These are phyloP conservation scores for Hysterium pulicare DNA, from an alignment of 2,329 filamentous ascomycete genomes.

Conservation along the genomic window DNA sequence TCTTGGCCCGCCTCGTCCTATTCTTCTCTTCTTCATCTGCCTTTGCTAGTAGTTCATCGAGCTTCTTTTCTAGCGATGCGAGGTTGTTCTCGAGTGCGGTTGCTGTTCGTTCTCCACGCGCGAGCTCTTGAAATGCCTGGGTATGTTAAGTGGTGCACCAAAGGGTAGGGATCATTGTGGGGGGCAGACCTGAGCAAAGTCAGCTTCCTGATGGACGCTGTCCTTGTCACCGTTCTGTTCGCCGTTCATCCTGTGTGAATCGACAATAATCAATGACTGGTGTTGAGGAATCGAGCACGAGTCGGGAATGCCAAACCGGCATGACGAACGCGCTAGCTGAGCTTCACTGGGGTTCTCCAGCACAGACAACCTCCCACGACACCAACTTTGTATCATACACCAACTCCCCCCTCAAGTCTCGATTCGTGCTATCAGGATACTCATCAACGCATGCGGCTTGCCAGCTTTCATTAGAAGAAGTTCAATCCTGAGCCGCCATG, in stretches of 20 bases:
- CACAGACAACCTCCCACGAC: conserved; percentile 15
- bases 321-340: conserved; percentile 1
- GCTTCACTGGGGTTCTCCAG: not conserved
- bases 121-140: conserved; percentile 50
- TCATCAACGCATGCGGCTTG: conserved; percentile 11
- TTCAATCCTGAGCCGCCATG: conserved; percentile 54
- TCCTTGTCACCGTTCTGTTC: conserved; percentile 25
- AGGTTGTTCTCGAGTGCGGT: conserved; percentile 55
- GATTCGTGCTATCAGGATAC: too few relatives aligned
- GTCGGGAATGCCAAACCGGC: not conserved
- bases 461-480: conserved; percentile 13
- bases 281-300: too few relatives aligned
- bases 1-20: conserved; percentile 17
- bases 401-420: not conserved
- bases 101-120: conserved; percentile 55
- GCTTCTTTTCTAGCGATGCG: conserved; percentile 52
- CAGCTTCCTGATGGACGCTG: conserved; percentile 24
- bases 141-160: conserved; percentile 6
- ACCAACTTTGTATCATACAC: not conserved
- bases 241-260: conserved; percentile 32
- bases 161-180: not conserved
- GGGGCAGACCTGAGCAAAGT: conserved; percentile 32
- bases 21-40: conserved; percentile 42
- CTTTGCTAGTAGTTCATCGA: conserved; percentile 51
- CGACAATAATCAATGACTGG: too few relatives aligned